A percentile compares a stretch with the other conserved stretches of the same genome.
These are phyloP conservation scores for Cadophora malorum DNA, from an alignment of 2,329 filamentous ascomycete species.

Conservation along the genomic window DNA sequence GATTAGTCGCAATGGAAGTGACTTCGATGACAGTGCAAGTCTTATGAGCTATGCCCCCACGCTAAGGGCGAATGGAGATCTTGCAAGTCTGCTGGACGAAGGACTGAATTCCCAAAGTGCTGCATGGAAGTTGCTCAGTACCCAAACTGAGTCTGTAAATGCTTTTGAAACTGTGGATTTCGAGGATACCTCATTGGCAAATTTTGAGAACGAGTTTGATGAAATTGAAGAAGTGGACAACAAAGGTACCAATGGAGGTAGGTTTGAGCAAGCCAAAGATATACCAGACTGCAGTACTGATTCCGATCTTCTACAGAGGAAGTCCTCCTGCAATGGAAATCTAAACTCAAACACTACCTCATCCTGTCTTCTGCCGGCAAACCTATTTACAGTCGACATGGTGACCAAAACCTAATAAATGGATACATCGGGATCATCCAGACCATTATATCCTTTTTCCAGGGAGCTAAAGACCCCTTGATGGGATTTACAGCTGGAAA, in stretches of 20 bases:
- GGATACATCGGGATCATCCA: constrained; percentile 94
- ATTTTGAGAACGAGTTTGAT: constrained; percentile 82
- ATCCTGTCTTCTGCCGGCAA: constrained; percentile 96
- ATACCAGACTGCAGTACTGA: background rate
- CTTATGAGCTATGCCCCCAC: constrained; percentile 57
- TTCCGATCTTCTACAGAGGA: constrained; percentile 44
- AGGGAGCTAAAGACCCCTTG: constrained; percentile 78
- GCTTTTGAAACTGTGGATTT: constrained; percentile 63
- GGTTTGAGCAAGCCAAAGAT: constrained; percentile 22
- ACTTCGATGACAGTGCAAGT: constrained; percentile 56
- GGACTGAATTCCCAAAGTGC: constrained; percentile 69
- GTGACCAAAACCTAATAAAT: constrained; percentile 87
- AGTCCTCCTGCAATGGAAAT: constrained; percentile 76
- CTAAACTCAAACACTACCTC: constrained; percentile 95
- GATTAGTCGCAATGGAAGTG: constrained; percentile 51
- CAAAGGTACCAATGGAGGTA: constrained; percentile 63
- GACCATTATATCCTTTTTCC: constrained; percentile 97
- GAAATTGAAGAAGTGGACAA: constrained; percentile 66
- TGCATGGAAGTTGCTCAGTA: constrained; percentile 71
- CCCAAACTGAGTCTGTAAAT: constrained; percentile 64
- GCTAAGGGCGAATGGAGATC: constrained; percentile 65
- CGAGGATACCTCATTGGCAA: constrained; percentile 61
- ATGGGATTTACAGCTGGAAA: constrained; percentile 86
- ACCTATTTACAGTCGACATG: constrained; percentile 95
- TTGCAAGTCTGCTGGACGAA: constrained; percentile 81